These are phyloP conservation scores for Leptodermis oblonga DNA, from an alignment of 257 asterid genomes.

Conservation along the genomic window DNA sequence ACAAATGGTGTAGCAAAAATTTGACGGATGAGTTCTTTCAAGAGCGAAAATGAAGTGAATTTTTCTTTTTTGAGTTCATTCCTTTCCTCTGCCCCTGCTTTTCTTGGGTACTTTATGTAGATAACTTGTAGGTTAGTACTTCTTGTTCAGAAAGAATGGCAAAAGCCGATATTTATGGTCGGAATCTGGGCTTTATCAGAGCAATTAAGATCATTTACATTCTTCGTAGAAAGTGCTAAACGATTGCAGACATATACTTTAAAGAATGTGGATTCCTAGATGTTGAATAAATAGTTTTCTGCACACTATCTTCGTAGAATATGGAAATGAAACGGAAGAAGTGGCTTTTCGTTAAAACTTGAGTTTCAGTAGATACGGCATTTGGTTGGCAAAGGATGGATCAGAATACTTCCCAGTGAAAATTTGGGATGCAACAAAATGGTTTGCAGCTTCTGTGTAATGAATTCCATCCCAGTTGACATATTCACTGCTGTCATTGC, in stretches of 20 bases:
- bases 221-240: too few species aligned
- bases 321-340: neutral
- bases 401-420: conserved; percentile 85
- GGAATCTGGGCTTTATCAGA: too few species aligned
- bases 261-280: neutral
- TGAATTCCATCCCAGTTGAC: conserved; percentile 95
- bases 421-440: conserved; percentile 67
- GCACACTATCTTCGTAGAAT: too few species aligned
- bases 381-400: conserved; percentile 70
- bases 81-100: neutral
- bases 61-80: neutral
- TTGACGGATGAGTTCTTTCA: neutral
- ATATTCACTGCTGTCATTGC: conserved; percentile 69
- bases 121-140: neutral
- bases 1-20: conserved; percentile 25
- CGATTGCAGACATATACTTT: neutral
- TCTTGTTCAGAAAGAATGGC: too few species aligned
- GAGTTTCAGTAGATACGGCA: conserved; percentile 75
- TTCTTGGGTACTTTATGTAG: neutral
- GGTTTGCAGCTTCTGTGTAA: conserved; percentile 90
- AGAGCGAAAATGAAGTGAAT: conserved; percentile 7
- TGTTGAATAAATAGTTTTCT: conserved; percentile 1
- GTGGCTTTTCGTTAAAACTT: too few species aligned
- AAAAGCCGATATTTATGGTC: too few species aligned
- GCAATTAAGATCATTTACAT: too few species aligned